Evolutionary conservation across 148 eudicot genomes (phyloP).

Genomic region (Cornus controversa): DNA sequence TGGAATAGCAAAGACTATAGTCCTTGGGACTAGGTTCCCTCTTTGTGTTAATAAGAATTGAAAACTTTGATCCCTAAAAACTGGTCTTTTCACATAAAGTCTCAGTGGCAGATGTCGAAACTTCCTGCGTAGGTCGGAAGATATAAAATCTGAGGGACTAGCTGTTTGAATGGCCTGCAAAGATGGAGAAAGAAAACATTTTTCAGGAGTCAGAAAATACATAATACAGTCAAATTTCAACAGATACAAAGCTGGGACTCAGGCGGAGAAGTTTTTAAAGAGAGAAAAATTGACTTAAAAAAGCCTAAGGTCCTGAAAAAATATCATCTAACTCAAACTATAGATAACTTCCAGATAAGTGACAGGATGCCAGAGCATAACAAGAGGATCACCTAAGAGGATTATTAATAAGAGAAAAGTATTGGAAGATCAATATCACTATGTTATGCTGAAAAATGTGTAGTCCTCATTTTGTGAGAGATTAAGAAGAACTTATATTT

Average conservation of each 20-base stretch:
- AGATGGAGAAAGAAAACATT: background rate
- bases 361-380: background rate
- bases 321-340: background rate
- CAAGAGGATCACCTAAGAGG: background rate
- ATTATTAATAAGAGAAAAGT: background rate
- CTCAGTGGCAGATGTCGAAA: slow-evolving; percentile 10
- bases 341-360: background rate
- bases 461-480: background rate
- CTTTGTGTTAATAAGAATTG: slow-evolving; percentile 7
- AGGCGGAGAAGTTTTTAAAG: background rate
- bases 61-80: slow-evolving; percentile 7
- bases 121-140: slow-evolving; percentile 15
- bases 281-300: no score
- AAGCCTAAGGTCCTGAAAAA: background rate
- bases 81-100: slow-evolving; percentile 10
- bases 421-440: background rate
- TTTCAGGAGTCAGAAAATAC: background rate
- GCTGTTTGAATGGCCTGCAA: slow-evolving; percentile 22
- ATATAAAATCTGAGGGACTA: slow-evolving; percentile 7
- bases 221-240: background rate
- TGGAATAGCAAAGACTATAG: slow-evolving; percentile 21
- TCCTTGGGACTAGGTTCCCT: slow-evolving; percentile 18
- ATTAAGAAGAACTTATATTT: no score
- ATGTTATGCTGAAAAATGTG: background rate
- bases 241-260: background rate